Evolutionary conservation across 768 basidiomycete genomes (phyloP).

Genomic region (Boletus vermiculosoides): DNA sequence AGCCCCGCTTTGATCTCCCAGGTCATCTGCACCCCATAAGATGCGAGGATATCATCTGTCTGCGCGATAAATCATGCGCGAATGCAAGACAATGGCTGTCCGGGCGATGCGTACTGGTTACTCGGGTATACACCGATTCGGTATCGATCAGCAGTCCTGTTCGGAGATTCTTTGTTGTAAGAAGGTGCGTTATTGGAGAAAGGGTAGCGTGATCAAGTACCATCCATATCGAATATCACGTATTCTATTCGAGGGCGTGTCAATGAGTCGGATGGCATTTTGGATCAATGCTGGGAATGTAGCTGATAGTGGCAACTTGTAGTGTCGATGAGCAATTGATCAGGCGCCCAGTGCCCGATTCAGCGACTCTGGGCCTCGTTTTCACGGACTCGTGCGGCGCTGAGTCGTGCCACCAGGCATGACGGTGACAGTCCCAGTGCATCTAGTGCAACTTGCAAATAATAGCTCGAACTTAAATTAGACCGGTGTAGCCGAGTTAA

Average conservation of each 20-base stretch:
- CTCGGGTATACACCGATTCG: conserved; percentile 72
- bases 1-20: conserved; percentile 89
- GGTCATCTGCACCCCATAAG: conserved; percentile 74
- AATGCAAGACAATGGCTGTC: neutral
- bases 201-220: conserved; percentile 30
- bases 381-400: too few species aligned
- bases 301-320: too few species aligned
- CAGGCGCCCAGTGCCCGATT: too few species aligned
- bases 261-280: conserved; percentile 10
- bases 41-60: conserved; percentile 68
- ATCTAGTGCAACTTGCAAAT: too few species aligned
- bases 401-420: too few species aligned
- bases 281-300: neutral
- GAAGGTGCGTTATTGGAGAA: neutral
- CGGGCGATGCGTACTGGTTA: conserved; percentile 57
- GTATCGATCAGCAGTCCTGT: conserved; percentile 75
- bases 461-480: too few species aligned
- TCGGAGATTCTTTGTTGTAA: conserved; percentile 2
- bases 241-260: conserved; percentile 45
- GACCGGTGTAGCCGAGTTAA: too few species aligned
- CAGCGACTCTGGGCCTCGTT: too few species aligned
- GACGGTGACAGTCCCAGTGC: too few species aligned
- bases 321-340: too few species aligned
- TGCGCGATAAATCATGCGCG: neutral
- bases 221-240: conserved; percentile 75